Conservation (phyloP, 1,139 yeast genomes). For the Pichia sp. region DNA sequence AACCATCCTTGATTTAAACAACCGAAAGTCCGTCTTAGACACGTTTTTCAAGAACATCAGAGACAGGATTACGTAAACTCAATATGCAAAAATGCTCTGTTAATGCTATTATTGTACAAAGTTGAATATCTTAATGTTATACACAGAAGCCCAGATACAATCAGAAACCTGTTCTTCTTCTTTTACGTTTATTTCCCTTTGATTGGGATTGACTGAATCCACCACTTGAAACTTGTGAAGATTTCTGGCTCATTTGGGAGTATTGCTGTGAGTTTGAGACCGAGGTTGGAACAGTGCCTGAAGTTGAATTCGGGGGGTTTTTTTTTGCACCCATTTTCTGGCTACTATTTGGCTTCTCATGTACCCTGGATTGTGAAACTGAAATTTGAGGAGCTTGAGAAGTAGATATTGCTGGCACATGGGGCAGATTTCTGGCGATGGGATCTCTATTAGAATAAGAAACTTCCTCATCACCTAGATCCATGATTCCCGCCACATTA, state of each 20-base stretch:
- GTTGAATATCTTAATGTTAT: too few relatives aligned
- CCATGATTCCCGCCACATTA: slow-evolving; percentile 12
- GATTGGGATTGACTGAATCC: slow-evolving; percentile 6
- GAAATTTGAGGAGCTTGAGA: slow-evolving; percentile 11
- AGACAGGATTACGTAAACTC: too few relatives aligned
- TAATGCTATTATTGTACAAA: too few relatives aligned
- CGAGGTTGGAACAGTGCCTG: neutral
- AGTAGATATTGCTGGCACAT: slow-evolving; percentile 7
- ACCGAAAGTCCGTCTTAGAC: too few relatives aligned
- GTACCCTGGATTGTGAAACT: neutral
- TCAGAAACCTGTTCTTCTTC: slow-evolving; percentile 17
- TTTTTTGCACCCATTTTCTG: neutral
- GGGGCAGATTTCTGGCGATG: too few relatives aligned
- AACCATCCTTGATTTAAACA: too few relatives aligned
- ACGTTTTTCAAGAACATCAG: too few relatives aligned
- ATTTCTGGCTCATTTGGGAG: slow-evolving; percentile 7
- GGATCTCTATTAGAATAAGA: too few relatives aligned
- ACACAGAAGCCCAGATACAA: too few relatives aligned
- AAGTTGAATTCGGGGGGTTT: neutral
- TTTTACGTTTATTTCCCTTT: slow-evolving; percentile 13
- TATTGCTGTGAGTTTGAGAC: slow-evolving; percentile 4
- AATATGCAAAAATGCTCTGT: too few relatives aligned
- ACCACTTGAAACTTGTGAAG: slow-evolving; percentile 2
- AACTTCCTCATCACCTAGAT: slow-evolving; percentile 9
- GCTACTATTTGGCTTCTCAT: neutral